Evolutionary conservation across 1,284 basidiomycete species (phyloP), one percentile per base, ranked within the genome.

Genomic region (Singerocomus inundabilis): DNA sequence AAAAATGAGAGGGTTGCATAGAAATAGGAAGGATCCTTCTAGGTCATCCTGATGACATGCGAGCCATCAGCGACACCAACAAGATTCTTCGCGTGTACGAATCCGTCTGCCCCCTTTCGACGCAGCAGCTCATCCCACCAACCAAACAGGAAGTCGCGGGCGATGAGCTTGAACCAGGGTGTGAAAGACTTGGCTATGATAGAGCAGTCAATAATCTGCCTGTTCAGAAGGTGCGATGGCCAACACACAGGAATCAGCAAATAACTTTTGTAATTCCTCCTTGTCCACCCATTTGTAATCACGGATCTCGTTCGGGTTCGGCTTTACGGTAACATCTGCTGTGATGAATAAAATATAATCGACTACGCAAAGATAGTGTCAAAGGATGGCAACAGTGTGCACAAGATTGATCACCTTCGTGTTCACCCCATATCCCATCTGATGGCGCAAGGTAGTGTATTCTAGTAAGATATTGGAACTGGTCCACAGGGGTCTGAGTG

Each of bases 91-190:
- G 89, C 91, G 10, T 73, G 63, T 21, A 93, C 76, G 49, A 79
- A 76, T 8, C 88, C 89, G 30, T 82, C 67, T 12, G 56, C 67
- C 49, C 74, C 72, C 64, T 78, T 85, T 41, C 86, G 81, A 31
- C 73, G 75, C 45, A 91, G 64, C 48, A 99, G 82, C 60, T 91
- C 85, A 63, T 94, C 90, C 97, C 97, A 99, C 97, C 97, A 99
- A 13, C 92, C 93, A 69, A 96, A 98, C 44, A 99, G 79, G 71
- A 98, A 98, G 67, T 97, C 92, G 8, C 94, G 84, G 2, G 93
- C 94, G 63, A 99, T 99, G 35, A 99, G 83, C 69, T 94, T 93
- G 84, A 99, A 99, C 97, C 97, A 99, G 0, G 97, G 97, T 4
- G 97, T 99, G 71, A 99, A 99, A 0, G 82, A 81, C 64, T 91